Percentiles rank a stretch among this genome's conserved stretches.
These are phyloP conservation scores for Graphium sp. DNA, from an alignment of 2,329 filamentous ascomycete genomes.

Conservation along the genomic window DNA sequence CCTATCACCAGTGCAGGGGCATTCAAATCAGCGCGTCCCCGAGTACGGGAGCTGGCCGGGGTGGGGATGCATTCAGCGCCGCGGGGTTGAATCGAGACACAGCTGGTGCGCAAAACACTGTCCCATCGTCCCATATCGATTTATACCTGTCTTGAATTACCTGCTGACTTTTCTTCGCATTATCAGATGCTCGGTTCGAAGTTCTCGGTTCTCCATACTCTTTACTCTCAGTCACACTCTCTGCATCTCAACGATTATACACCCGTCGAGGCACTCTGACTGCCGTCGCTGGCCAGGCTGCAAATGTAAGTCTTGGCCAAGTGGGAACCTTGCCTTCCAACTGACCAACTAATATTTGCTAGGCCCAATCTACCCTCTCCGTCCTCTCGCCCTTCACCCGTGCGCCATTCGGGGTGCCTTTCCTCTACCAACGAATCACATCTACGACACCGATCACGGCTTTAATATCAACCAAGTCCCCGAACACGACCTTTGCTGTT, in stretches of 20 bases:
- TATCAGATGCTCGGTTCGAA: conserved; percentile 79
- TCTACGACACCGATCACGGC: conserved; percentile 79
- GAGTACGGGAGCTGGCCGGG: conserved; percentile 34
- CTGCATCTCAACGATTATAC: conserved; percentile 84
- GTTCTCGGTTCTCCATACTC: conserved; percentile 86
- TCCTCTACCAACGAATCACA: conserved; percentile 83
- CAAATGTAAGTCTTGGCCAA: conserved; percentile 47
- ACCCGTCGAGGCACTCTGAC: conserved; percentile 84
- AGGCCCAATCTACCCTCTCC: conserved; percentile 82
- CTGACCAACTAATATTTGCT: conserved; percentile 5
- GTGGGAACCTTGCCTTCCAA: conserved; percentile 1
- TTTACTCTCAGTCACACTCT: conserved; percentile 80
- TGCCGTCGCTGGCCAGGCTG: conserved; percentile 73
- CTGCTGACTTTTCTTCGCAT: not conserved
- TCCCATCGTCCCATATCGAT: no score
- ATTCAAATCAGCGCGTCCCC: conserved; percentile 48
- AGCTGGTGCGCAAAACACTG: conserved; percentile 26
- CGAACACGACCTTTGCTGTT: conserved; percentile 72
- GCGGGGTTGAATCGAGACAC: conserved; percentile 26
- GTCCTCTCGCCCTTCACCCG: conserved; percentile 71
- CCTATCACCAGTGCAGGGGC: conserved; percentile 38
- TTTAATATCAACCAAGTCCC: conserved; percentile 73
- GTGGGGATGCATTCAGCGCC: conserved; percentile 42
- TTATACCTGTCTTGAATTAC: conserved; percentile 2
- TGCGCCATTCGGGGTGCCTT: conserved; percentile 70